A percentile compares a stretch with the other conserved stretches of the same genome.
phyloP scores from a whole-genome alignment of 805 yeast species.

The Starmerella roubikii region DNA sequence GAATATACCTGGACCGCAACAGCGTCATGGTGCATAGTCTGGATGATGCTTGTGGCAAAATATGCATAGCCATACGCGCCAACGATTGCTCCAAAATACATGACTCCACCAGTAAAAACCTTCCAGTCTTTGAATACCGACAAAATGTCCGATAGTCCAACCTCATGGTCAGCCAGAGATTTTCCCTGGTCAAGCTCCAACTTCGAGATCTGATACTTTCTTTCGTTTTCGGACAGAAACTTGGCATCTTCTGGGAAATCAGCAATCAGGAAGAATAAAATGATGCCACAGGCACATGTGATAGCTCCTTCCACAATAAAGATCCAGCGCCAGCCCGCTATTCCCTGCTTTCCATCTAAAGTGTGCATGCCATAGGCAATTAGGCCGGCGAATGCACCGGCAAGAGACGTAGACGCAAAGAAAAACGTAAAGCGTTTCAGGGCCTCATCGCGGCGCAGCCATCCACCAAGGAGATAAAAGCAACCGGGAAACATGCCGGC shows the following conservation, averaged over 20 bases:
- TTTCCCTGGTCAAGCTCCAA: slow-evolving; percentile 38
- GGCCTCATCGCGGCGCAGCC: slow-evolving; percentile 50
- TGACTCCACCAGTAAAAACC: slow-evolving; percentile 43
- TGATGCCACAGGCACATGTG: slow-evolving; percentile 26
- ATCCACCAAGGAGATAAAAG: slow-evolving; percentile 54
- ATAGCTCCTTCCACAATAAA: slow-evolving; percentile 39
- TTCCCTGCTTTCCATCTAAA: slow-evolving; percentile 31
- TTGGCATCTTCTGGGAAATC: slow-evolving; percentile 62
- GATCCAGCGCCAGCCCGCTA: slow-evolving; percentile 43
- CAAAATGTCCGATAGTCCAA: slow-evolving; percentile 34
- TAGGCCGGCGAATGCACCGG: slow-evolving; percentile 70
- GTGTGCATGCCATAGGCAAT: slow-evolving; percentile 52
- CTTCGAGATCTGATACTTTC: slow-evolving; percentile 44
- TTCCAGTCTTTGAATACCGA: slow-evolving; percentile 46
- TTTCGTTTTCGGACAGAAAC: slow-evolving; percentile 40
- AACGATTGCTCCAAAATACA: slow-evolving; percentile 51
- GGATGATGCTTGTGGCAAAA: slow-evolving; percentile 56
- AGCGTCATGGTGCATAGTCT: slow-evolving; percentile 48
- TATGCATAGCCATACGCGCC: slow-evolving; percentile 70
- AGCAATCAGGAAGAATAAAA: slow-evolving; percentile 38
- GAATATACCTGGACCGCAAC: slow-evolving; percentile 67
- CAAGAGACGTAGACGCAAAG: slow-evolving; percentile 57
- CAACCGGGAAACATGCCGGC: slow-evolving; percentile 65
- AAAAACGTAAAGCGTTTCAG: slow-evolving; percentile 57
- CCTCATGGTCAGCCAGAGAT: slow-evolving; percentile 38